A percentile compares a stretch with the other conserved stretches of the same genome.
Evolutionary conservation across 345 rosid genomes (phyloP).

Genomic region (Triadica sebifera): DNA sequence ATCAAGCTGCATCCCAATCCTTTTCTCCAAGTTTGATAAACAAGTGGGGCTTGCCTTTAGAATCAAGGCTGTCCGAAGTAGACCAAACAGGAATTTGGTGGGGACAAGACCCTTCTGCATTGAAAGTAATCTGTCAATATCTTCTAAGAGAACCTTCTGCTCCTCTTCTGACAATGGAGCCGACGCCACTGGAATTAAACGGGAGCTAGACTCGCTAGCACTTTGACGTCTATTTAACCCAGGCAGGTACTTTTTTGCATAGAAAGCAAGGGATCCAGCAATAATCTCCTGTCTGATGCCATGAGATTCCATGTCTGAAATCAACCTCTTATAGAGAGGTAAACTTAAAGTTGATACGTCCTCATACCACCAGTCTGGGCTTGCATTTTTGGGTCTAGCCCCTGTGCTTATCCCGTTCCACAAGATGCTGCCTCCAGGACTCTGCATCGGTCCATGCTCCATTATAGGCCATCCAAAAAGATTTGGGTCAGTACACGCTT

Average conservation of each 20-base stretch:
- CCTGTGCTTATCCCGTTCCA: conserved; percentile 99
- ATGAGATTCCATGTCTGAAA: conserved; percentile 66
- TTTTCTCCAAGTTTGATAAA: conserved; percentile 67
- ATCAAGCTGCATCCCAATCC: conserved; percentile 96
- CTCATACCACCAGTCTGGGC: conserved; percentile 96
- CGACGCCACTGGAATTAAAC: conserved; percentile 48
- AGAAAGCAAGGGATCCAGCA: conserved; percentile 66
- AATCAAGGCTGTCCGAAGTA: conserved; percentile 80
- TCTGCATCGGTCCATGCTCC: conserved; percentile 95
- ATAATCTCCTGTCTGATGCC: conserved; percentile 75
- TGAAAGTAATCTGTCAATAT: conserved; percentile 66
- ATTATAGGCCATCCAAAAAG: conserved; percentile 89
- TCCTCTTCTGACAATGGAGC: conserved; percentile 74
- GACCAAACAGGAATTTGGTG: conserved; percentile 75
- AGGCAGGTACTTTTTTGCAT: conserved; percentile 77
- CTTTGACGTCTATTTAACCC: conserved; percentile 78
- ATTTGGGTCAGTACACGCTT: conserved; percentile 80
- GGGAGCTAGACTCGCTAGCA: conserved; percentile 59
- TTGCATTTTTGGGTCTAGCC: conserved; percentile 67
- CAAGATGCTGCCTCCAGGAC: conserved; percentile 90
- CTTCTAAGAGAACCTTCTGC: conserved; percentile 75
- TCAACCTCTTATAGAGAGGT: conserved; percentile 70
- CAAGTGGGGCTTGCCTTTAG: conserved; percentile 61
- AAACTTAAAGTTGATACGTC: conserved; percentile 77
- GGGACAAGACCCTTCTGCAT: conserved; percentile 76